Conservation (phyloP, 2,329 filamentous ascomycete species). For the Aspergillus texensis region DNA sequence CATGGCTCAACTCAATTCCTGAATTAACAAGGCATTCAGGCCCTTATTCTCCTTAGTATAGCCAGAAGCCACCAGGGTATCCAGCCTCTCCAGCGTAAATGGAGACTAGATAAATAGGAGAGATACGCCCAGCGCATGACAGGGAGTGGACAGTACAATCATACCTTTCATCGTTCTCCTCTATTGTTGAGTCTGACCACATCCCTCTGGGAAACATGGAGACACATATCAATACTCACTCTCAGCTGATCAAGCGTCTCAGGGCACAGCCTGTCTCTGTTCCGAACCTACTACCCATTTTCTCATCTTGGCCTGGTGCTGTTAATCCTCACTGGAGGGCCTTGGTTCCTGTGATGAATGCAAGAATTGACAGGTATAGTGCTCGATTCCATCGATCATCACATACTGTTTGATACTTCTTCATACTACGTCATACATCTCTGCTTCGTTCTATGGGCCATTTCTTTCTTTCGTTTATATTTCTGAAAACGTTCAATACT, state of each 20-base stretch:
- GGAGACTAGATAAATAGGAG: background rate
- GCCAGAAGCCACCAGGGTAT: background rate
- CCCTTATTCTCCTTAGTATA: background rate
- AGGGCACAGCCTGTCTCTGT: background rate
- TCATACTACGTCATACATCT: background rate
- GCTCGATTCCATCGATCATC: background rate
- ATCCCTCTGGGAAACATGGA: background rate
- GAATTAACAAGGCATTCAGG: background rate
- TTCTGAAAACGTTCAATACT: background rate
- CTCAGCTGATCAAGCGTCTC: background rate
- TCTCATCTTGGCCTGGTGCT: background rate
- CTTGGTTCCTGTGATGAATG: background rate
- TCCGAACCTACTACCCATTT: background rate
- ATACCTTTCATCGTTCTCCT: no score
- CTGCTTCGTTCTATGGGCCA: background rate
- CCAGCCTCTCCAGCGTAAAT: background rate
- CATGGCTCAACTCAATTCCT: background rate
- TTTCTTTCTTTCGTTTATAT: background rate
- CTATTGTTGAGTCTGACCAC: background rate
- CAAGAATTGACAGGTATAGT: background rate
- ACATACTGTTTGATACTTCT: background rate
- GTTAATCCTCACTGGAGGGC: background rate
- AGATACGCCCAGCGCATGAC: background rate
- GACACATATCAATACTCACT: background rate
- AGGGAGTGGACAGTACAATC: no score